Evolutionary conservation across 1,284 basidiomycete species (phyloP).

Genomic region (Ceratobasidium sp.): DNA sequence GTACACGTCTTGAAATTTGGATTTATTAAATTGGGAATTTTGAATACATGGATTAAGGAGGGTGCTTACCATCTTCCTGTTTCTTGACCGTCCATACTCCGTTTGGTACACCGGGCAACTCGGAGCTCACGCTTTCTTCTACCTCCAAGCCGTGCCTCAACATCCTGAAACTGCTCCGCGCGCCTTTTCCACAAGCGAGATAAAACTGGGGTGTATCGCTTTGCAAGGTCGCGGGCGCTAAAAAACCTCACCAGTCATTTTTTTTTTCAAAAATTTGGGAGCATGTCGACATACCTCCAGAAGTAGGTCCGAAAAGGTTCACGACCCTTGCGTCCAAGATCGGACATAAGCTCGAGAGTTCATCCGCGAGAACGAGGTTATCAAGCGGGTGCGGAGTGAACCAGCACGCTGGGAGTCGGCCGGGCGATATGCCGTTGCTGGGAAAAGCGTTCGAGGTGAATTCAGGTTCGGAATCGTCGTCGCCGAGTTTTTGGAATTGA

Average conservation of each 20-base stretch:
- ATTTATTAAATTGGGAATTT: neutral
- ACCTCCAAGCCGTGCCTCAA: conserved; percentile 93
- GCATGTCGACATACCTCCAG: conserved; percentile 5
- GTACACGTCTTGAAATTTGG: conserved; percentile 71
- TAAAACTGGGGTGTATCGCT: conserved; percentile 96
- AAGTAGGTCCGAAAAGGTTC: conserved; percentile 67
- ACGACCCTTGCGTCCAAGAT: conserved; percentile 91
- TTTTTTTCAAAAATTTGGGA: too few species aligned
- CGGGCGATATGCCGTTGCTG: conserved; percentile 77
- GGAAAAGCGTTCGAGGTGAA: conserved; percentile 88
- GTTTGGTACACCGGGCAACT: conserved; percentile 94
- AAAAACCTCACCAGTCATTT: neutral
- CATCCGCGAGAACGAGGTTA: conserved; percentile 89
- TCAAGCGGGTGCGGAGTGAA: conserved; percentile 88
- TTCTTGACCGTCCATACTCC: conserved; percentile 96
- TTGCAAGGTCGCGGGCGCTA: conserved; percentile 63
- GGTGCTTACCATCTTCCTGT: conserved; percentile 79
- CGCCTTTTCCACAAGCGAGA: conserved; percentile 88
- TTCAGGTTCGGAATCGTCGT: conserved; percentile 93
- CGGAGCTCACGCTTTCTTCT: conserved; percentile 91
- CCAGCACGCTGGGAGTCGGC: conserved; percentile 80
- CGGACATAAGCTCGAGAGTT: conserved; percentile 88
- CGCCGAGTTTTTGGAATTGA: conserved; percentile 96
- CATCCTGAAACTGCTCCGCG: conserved; percentile 86
- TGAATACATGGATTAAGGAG: conserved; percentile 41